These are phyloP conservation scores for Saccharomycopsis babjevae DNA, from an alignment of 805 yeast genomes.

Conservation along the genomic window DNA sequence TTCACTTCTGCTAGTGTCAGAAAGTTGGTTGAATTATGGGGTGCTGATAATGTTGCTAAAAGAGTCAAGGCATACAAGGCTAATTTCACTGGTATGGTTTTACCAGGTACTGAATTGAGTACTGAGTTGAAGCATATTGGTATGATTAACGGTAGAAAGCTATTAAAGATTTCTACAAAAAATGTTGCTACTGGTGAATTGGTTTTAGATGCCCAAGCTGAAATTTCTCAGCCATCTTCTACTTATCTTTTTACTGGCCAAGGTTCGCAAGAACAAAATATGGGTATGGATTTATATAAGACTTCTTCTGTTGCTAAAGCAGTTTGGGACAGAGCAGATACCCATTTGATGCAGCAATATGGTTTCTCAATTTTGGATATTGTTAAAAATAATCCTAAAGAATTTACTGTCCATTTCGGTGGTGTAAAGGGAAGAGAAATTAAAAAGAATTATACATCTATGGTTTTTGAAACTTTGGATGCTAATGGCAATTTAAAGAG, in stretches of 20 bases:
- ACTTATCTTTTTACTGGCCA: conserved; percentile 98
- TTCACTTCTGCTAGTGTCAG: conserved; percentile 93
- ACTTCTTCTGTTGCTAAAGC: conserved; percentile 83
- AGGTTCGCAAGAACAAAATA: conserved; percentile 99
- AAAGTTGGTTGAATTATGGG: conserved; percentile 94
- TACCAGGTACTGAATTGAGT: conserved; percentile 84
- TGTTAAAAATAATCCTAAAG: conserved; percentile 92
- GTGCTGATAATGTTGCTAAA: conserved; percentile 92
- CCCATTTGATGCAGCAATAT: conserved; percentile 82
- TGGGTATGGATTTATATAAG: conserved; percentile 98
- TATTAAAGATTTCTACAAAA: conserved; percentile 81
- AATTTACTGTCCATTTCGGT: conserved; percentile 92
- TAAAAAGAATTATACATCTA: conserved; percentile 86
- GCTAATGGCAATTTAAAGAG: conserved; percentile 74
- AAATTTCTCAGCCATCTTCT: conserved; percentile 95
- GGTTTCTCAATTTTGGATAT: conserved; percentile 96
- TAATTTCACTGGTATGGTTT: conserved; percentile 90
- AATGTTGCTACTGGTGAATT: conserved; percentile 68
- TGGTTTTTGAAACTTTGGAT: conserved; percentile 95
- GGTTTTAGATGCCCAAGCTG: conserved; percentile 92
- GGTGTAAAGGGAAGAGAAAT: conserved; percentile 95
- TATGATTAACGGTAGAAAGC: conserved; percentile 98
- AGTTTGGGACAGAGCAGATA: conserved; percentile 98
- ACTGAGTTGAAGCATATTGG: conserved; percentile 92
- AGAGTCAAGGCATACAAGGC: conserved; percentile 94